A percentile compares a stretch with the other conserved stretches of the same genome.
Conservation (phyloP, 2,329 filamentous ascomycete genomes). For the Chaetomium strumarium region DNA sequence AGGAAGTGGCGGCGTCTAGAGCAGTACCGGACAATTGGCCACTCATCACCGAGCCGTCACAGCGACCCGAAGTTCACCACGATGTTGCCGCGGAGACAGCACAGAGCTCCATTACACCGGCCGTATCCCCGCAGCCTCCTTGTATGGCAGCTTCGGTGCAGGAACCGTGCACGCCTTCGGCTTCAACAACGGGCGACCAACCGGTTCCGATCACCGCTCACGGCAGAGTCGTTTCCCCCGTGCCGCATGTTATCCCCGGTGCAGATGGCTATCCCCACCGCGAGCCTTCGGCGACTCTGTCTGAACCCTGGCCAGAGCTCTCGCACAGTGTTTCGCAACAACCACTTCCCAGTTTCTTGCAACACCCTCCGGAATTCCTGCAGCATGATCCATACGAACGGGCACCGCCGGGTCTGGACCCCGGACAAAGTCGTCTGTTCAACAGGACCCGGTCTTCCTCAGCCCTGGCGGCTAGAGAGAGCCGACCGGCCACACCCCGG, state of each 20-base stretch:
- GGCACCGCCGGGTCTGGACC: neutral
- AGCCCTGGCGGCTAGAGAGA: neutral
- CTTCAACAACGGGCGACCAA: neutral
- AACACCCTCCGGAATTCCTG: neutral
- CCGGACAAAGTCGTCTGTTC: neutral
- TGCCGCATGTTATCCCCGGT: neutral
- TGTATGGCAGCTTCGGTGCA: too few relatives aligned
- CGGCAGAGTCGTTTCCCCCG: neutral
- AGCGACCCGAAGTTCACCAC: too few relatives aligned
- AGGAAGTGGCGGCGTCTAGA: too few relatives aligned
- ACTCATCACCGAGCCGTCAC: too few relatives aligned
- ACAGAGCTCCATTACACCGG: too few relatives aligned
- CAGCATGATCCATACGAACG: neutral
- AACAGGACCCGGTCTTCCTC: neutral
- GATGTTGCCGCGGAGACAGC: too few relatives aligned
- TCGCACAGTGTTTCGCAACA: neutral
- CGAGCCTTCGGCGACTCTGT: neutral
- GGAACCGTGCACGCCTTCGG: neutral
- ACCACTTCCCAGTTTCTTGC: neutral
- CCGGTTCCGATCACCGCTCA: neutral
- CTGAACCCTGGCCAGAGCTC: neutral
- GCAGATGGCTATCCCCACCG: neutral
- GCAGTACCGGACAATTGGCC: too few relatives aligned
- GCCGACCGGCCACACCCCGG: neutral
- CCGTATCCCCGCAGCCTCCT: too few relatives aligned